Base-by-base conservation (phyloP, 192 early-diverging fungal genomes). In the Podila horticola region DNA sequence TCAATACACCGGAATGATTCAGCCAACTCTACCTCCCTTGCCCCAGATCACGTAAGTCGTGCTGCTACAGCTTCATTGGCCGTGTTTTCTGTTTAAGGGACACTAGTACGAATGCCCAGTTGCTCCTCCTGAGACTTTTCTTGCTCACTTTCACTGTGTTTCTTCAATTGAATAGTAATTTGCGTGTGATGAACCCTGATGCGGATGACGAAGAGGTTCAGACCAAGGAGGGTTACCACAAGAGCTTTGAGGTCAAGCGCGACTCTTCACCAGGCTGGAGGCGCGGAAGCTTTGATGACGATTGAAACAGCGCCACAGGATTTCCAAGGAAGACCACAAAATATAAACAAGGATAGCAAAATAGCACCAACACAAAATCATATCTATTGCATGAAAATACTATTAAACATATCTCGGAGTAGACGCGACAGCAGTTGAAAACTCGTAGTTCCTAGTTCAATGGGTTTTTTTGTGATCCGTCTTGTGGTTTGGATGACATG, bases 181-280 rank as follows among this genome's bases (percentile, higher is more conserved):
- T 81, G 67, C 59, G 77, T 19, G 77, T 81, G 5, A 81, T 81
- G 77, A 81, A 81, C 63, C 77, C 77, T 2, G 77, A 81, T 33
- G 72, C 70, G 31, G 77, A 81, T 30, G 77, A 81, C 0, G 77
- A 81, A 4, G 66, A 38, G 1, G 28, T 22, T 30, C 34, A 12
- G 11, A 45, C 6, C 22, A 36, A 26, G 3, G 17, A 36, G 26
- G 4, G 9, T 6, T 33, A 61, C 29, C 0, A 45, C 41, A 45
- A 45, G 41, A 45, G 41, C 41, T 45, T 45, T 45, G 41, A 45
- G 41, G 41, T 45, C 15, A 12, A 45, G 0, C 41, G 41, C 41
- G 15, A 45, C 41, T 45, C 41, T 45, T 13, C 41, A 4, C 77
- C 77, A 5, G 77, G 77, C 26, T 81, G 77, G 77, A 71, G 77